Conservation (phyloP, 768 basidiomycete genomes). For the Leccinum subgranulosum region DNA sequence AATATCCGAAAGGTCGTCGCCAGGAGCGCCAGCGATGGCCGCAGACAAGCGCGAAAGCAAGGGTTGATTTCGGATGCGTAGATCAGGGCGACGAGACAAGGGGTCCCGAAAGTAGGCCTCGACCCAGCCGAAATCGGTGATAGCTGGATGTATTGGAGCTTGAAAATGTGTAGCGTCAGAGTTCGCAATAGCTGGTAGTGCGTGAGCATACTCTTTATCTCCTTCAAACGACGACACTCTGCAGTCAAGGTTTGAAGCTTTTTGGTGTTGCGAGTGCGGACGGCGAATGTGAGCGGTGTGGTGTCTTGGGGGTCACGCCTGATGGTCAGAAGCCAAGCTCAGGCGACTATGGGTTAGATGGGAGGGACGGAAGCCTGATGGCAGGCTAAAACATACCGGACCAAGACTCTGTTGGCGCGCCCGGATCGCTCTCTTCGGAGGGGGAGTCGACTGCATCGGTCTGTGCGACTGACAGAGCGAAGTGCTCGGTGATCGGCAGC, state of each 20-base stretch:
- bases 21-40: constrained; percentile 58
- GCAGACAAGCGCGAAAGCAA: constrained; percentile 55
- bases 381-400: constrained; percentile 34
- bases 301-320: constrained; percentile 38
- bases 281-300: constrained; percentile 42
- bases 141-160: constrained; percentile 7
- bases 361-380: neutral
- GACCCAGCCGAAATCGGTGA: constrained; percentile 20
- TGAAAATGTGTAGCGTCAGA: constrained; percentile 2
- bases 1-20: constrained; percentile 60
- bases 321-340: constrained; percentile 57
- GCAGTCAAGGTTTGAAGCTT: constrained; percentile 44
- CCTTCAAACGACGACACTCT: constrained; percentile 58
- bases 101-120: constrained; percentile 9
- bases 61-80: constrained; percentile 48
- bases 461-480: constrained; percentile 58
- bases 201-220: constrained; percentile 40
- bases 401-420: constrained; percentile 32
- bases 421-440: constrained; percentile 19
- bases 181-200: neutral
- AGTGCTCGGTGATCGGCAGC: constrained; percentile 53
- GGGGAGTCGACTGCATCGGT: constrained; percentile 39
- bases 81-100: constrained; percentile 35
- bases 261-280: constrained; percentile 42
- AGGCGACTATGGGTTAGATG: constrained; percentile 1